Evolutionary conservation across 1,284 basidiomycete genomes (phyloP).

Genomic region (Tilletia indica): DNA sequence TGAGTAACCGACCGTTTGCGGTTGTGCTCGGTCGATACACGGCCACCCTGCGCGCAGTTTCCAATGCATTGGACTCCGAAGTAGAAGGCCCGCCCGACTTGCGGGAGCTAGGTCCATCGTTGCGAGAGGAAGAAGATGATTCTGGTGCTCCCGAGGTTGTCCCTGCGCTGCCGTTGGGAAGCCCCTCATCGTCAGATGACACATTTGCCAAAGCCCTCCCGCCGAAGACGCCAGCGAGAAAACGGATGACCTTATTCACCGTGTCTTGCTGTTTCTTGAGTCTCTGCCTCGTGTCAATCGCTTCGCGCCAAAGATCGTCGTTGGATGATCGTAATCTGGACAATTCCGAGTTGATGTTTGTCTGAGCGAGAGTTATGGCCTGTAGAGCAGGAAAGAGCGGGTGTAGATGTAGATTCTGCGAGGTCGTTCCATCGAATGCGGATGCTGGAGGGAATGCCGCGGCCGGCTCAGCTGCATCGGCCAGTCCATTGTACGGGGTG

Average conservation of each 20-base stretch:
- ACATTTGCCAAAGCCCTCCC: constrained; percentile 29
- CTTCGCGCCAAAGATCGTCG: constrained; percentile 87
- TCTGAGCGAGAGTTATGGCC: constrained; percentile 86
- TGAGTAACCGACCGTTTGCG: neutral
- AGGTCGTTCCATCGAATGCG: constrained; percentile 11
- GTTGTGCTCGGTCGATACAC: constrained; percentile 5
- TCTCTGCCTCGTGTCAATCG: constrained; percentile 72
- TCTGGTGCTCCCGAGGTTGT: neutral
- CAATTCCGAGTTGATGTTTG: constrained; percentile 80
- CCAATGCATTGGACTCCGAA: neutral
- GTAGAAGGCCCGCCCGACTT: neutral
- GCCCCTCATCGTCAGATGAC: neutral
- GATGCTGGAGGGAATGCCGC: constrained; percentile 11
- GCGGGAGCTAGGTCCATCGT: neutral
- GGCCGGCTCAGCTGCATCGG: constrained; percentile 42
- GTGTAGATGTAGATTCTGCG: constrained; percentile 65
- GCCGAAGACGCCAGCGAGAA: constrained; percentile 89
- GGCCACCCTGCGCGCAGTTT: constrained; percentile 6
- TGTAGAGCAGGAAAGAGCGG: constrained; percentile 78
- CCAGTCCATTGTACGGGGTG: neutral
- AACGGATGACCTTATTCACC: constrained; percentile 92
- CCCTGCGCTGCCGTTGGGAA: neutral
- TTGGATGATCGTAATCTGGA: constrained; percentile 85
- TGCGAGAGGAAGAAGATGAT: neutral
- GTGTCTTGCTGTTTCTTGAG: constrained; percentile 92